These are phyloP conservation scores for Phyllosticta citribraziliensis DNA, from an alignment of 2,329 filamentous ascomycete genomes.

Conservation along the genomic window DNA sequence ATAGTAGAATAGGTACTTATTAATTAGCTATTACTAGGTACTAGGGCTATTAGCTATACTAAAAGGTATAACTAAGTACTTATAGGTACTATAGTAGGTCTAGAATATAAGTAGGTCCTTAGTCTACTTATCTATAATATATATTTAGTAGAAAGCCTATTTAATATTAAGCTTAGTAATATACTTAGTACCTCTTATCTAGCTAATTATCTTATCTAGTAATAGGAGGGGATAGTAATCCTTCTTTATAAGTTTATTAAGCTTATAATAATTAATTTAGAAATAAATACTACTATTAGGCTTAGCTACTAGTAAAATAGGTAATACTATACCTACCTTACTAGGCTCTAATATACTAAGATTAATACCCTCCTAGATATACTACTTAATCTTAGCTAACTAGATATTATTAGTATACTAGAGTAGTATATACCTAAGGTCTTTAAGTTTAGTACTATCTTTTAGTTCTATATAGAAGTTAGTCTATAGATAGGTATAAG, in stretches of 20 bases:
- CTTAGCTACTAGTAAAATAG: slow-evolving; percentile 9
- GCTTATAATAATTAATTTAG: slow-evolving; percentile 11
- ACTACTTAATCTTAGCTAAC: neutral
- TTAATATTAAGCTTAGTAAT: slow-evolving; percentile 14
- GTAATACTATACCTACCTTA: neutral
- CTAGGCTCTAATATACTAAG: neutral
- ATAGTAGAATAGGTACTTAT: slow-evolving; percentile 10
- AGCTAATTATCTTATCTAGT: slow-evolving; percentile 9
- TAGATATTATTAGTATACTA: too few species aligned
- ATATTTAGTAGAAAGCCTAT: slow-evolving; percentile 10
- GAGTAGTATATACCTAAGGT: too few species aligned
- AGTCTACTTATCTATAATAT: slow-evolving; percentile 10
- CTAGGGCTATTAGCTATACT: slow-evolving; percentile 12
- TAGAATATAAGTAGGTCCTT: slow-evolving; percentile 9
- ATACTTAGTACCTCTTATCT: slow-evolving; percentile 6
- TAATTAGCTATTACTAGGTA: slow-evolving; percentile 13
- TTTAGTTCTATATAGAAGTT: too few species aligned
- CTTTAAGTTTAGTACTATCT: too few species aligned
- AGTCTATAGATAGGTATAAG: too few species aligned
- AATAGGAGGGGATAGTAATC: slow-evolving; percentile 8
- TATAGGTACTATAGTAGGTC: slow-evolving; percentile 10
- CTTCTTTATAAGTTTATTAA: slow-evolving; percentile 13
- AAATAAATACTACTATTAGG: slow-evolving; percentile 1
- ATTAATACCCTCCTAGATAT: neutral
- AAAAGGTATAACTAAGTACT: slow-evolving; percentile 14